These are phyloP conservation scores for Ogataea corticis DNA, from an alignment of 805 yeast species.

Conservation along the genomic window DNA sequence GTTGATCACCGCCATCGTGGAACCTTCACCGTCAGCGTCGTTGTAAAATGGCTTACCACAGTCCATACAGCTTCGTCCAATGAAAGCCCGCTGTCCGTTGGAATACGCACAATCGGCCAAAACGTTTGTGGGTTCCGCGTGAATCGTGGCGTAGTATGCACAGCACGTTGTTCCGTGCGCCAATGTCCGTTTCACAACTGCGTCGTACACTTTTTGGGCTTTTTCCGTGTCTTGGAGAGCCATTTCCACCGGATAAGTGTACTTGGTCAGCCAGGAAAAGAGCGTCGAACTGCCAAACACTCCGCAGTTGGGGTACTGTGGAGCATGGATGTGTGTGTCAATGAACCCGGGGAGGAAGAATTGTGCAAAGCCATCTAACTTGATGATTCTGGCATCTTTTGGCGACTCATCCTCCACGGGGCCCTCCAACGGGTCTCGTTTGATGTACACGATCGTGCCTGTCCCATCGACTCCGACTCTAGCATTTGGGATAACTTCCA, in stretches of 20 bases:
- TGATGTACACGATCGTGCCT: slow-evolving; percentile 49
- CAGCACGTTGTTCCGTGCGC: slow-evolving; percentile 84
- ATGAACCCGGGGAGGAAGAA: slow-evolving; percentile 78
- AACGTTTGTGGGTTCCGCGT: slow-evolving; percentile 64
- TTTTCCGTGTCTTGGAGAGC: slow-evolving; percentile 49
- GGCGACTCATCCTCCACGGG: slow-evolving; percentile 6
- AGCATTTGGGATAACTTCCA: slow-evolving; percentile 54
- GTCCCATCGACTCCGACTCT: slow-evolving; percentile 55
- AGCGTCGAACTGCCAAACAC: slow-evolving; percentile 75
- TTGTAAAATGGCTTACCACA: slow-evolving; percentile 41
- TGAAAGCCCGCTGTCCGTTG: slow-evolving; percentile 76
- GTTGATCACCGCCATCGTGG: slow-evolving; percentile 53
- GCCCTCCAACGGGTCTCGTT: background rate
- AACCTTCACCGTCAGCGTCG: slow-evolving; percentile 25
- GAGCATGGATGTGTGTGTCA: slow-evolving; percentile 77
- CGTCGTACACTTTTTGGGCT: slow-evolving; percentile 62
- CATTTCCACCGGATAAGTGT: slow-evolving; percentile 83
- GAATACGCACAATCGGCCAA: slow-evolving; percentile 67
- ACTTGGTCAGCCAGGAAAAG: slow-evolving; percentile 75
- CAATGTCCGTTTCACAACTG: slow-evolving; percentile 64
- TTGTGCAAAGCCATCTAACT: slow-evolving; percentile 22
- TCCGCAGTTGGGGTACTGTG: slow-evolving; percentile 74
- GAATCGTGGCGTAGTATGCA: slow-evolving; percentile 57
- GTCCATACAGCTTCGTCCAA: slow-evolving; percentile 89
- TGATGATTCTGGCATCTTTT: background rate